Percentiles rank a stretch among this genome's conserved stretches.
Conservation (phyloP, 2,329 filamentous ascomycete species). For the Ciborinia camelliae region DNA sequence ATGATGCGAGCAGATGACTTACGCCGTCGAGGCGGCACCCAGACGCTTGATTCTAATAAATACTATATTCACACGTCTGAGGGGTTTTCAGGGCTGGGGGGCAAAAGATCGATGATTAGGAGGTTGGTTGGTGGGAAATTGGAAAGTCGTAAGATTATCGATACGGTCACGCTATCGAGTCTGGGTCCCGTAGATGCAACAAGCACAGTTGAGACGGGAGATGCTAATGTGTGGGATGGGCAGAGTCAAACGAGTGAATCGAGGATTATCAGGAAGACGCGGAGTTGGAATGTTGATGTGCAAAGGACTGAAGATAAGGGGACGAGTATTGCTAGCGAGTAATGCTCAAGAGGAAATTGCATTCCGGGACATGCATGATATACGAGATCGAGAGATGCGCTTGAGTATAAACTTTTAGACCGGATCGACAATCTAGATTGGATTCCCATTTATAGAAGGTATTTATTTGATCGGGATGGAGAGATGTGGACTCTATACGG, state of each 20-base stretch:
- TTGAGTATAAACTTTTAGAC: too few relatives aligned
- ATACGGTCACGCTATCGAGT: not conserved
- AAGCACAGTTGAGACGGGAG: not conserved
- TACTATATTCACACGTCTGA: not conserved
- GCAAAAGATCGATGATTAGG: not conserved
- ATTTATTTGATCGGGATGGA: too few relatives aligned
- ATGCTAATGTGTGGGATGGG: not conserved
- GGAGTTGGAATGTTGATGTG: conserved; percentile 8
- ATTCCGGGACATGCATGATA: too few relatives aligned
- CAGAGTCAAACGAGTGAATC: conserved; percentile 16
- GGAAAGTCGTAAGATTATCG: not conserved
- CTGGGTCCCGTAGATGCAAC: not conserved
- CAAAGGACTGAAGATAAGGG: not conserved
- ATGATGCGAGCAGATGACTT: conserved; percentile 13
- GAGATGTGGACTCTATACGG: too few relatives aligned
- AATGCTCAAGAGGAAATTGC: not conserved
- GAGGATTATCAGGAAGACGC: conserved; percentile 8
- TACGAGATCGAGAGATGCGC: too few relatives aligned
- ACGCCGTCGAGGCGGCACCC: conserved; percentile 4
- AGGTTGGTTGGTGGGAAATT: not conserved
- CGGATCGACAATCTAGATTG: too few relatives aligned
- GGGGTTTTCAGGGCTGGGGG: not conserved
- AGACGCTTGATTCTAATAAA: not conserved
- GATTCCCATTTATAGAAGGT: too few relatives aligned
- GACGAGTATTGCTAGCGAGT: not conserved